These are phyloP conservation scores for Fusarium dlaminii DNA, from an alignment of 2,329 filamentous ascomycete species.

Conservation along the genomic window DNA sequence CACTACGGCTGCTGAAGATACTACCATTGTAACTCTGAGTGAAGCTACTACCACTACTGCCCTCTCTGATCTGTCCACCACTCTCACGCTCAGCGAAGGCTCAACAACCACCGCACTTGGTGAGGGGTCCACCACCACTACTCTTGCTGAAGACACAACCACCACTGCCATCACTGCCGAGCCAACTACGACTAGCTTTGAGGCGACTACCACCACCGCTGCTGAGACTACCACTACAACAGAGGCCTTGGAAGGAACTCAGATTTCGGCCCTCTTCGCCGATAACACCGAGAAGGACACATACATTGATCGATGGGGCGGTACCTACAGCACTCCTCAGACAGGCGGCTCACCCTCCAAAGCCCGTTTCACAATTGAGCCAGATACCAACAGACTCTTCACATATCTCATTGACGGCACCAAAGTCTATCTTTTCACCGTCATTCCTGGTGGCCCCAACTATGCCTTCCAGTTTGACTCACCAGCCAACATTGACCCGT, in stretches of 20 bases:
- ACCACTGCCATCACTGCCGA: background rate
- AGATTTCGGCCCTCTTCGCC: fast-evolving
- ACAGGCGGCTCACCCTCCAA: background rate
- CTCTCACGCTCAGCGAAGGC: background rate
- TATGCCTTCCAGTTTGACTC: background rate
- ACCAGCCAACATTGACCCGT: fast-evolving
- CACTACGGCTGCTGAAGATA: background rate
- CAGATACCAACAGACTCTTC: background rate
- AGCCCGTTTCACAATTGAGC: background rate
- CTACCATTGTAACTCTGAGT: background rate
- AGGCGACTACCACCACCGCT: background rate
- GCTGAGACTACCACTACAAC: background rate
- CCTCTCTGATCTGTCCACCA: background rate
- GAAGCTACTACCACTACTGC: background rate
- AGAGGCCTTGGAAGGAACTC: fast-evolving
- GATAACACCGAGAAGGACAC: background rate
- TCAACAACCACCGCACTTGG: background rate
- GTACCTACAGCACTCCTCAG: background rate
- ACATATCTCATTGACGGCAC: background rate
- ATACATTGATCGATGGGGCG: background rate
- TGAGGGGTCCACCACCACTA: background rate
- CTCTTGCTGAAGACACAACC: background rate
- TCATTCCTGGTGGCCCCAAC: background rate
- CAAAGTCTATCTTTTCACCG: background rate
- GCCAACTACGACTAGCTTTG: background rate